Base-by-base conservation (phyloP, 2,329 filamentous ascomycete species). In the Penicillium sp. region DNA sequence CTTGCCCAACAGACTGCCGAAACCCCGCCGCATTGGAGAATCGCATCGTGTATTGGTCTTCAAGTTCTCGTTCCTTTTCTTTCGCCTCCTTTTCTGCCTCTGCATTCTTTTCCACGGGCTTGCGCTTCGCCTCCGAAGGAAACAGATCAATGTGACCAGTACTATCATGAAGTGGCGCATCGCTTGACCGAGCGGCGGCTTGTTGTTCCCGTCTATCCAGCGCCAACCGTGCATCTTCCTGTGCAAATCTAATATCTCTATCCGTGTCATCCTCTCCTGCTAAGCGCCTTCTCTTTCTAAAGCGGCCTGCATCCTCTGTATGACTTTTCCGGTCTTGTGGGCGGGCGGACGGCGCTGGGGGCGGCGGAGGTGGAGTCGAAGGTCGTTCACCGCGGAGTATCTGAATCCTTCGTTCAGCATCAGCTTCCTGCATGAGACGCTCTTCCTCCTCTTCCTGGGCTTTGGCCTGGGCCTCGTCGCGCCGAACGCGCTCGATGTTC, bases 191-290 rank as follows among this genome's bases (percentile, higher is more conserved):
- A n/a, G n/a, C n/a, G n/a, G n/a, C n/a, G 17, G 37, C 53, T 19
- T 60, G 35, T 6, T 70, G 63, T 2, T 70, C 69, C 10, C 70
- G 67, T 17, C 68, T 67, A 21, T n/a, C n/a, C n/a, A n/a, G n/a
- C n/a, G n/a, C 67, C 60, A 24, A 58, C 57, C 1, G 64, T 61
- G 65, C 69, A 55, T 76, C 69, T 60, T 87, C 81, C 53, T 72
- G 75, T 3, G 87, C 89, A 38, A 90, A 65, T 7, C 91, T 81
- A 64, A 95, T 84, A 67, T 95, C 90, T 54, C 87, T 85, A 54
- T 95, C 88, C 1, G 90, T 96, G 56, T 95, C 89, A 67, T 95
- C 85, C 68, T 96, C 91, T 17, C 87, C 89, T 3, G 75, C 75
- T 29, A 87, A 75, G 61, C 87, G 88, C 53, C 87, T 78, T 63